These are phyloP conservation scores for Irpex rosettiformis DNA, from an alignment of 1,284 basidiomycete species.

Conservation along the genomic window DNA sequence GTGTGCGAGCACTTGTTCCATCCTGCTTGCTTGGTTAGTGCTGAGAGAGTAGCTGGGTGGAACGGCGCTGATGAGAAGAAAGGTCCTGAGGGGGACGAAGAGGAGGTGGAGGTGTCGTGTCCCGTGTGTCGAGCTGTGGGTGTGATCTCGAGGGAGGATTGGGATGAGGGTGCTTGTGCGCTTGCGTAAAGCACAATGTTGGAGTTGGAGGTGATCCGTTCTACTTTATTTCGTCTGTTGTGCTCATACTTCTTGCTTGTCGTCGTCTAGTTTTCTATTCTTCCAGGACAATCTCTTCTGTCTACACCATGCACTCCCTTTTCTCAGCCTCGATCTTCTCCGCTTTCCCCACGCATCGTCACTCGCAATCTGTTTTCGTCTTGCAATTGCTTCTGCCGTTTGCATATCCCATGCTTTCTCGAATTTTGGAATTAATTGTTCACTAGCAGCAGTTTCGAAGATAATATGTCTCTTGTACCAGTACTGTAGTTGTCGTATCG, in stretches of 20 bases:
- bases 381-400: background rate
- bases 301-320: background rate
- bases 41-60: conserved; percentile 63
- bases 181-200: conserved; percentile 17
- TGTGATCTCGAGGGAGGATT: conserved; percentile 50
- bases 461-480: background rate
- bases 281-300: background rate
- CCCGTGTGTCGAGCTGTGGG: conserved; percentile 64
- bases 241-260: background rate
- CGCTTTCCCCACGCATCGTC: background rate
- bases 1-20: conserved; percentile 68
- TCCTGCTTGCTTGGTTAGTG: conserved; percentile 66
- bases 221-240: too few relatives aligned
- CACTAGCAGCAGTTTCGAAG: background rate
- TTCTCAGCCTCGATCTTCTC: background rate
- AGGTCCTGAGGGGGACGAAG: conserved; percentile 25
- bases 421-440: background rate
- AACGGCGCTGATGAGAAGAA: conserved; percentile 43
- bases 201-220: too few relatives aligned
- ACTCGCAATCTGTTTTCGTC: background rate
- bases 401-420: too few relatives aligned
- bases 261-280: background rate
- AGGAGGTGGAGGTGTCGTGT: conserved; percentile 59
- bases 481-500: background rate
- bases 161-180: conserved; percentile 49